phyloP scores from a whole-genome alignment of 768 basidiomycete species.

The Boletus eberwhitei region DNA sequence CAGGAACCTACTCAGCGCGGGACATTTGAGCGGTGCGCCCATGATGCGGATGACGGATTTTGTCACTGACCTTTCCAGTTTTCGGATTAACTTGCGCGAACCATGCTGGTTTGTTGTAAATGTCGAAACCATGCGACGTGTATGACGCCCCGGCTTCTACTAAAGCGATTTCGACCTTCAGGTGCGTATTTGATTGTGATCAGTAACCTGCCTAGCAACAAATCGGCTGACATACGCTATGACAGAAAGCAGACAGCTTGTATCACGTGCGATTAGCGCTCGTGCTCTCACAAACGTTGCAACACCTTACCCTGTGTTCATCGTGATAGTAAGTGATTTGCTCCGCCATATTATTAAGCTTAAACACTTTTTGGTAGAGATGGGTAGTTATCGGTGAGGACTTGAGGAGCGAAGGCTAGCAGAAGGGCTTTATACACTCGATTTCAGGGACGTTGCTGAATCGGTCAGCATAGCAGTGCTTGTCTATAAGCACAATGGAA shows the following conservation, averaged over 20 bases:
- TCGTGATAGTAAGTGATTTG: conserved; percentile 39
- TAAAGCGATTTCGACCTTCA: conserved; percentile 55
- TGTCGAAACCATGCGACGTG: conserved; percentile 52
- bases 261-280: background rate
- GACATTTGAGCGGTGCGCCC: background rate
- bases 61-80: conserved; percentile 46
- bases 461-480: background rate
- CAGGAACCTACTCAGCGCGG: conserved; percentile 43
- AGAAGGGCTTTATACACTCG: background rate
- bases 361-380: background rate
- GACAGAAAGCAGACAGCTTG: conserved; percentile 54
- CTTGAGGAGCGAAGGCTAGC: background rate
- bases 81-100: conserved; percentile 61
- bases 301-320: conserved; percentile 37
- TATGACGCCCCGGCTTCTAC: conserved; percentile 48
- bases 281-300: background rate
- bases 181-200: too few species aligned
- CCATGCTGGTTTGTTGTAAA: conserved; percentile 65
- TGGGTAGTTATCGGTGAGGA: background rate
- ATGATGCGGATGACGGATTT: background rate
- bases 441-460: background rate
- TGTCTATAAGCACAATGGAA: too few species aligned
- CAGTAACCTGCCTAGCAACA: background rate
- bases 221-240: conserved; percentile 38
- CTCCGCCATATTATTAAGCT: conserved; percentile 13